Evolutionary conservation across 306 rosid species (phyloP).

Genomic region (Hylodesmum podocarpum): DNA sequence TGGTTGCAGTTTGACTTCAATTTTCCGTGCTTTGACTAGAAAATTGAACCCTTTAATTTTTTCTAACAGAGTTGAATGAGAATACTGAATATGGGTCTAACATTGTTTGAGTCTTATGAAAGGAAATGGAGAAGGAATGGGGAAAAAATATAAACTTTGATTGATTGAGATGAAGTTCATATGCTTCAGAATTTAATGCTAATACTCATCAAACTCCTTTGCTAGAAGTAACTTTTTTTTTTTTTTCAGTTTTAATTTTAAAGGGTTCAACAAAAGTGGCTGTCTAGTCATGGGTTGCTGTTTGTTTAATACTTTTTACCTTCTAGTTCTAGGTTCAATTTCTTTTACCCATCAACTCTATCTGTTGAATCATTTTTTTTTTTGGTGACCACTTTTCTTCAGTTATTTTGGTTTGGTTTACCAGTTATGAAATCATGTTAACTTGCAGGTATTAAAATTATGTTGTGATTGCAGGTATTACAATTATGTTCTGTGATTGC

Average conservation of each 20-base stretch:
- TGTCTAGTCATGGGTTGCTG: not conserved
- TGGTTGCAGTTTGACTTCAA: slow-evolving; percentile 7
- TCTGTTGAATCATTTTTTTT: not conserved
- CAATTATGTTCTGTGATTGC: not conserved
- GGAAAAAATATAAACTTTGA: not conserved
- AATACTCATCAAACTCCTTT: not conserved
- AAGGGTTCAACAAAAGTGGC: not conserved
- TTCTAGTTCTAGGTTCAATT: not conserved
- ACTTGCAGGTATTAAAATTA: not conserved
- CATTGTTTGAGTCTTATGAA: not conserved
- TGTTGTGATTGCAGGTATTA: not conserved
- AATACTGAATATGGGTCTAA: not conserved
- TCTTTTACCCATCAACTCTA: not conserved
- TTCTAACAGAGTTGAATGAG: not conserved
- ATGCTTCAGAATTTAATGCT: not conserved
- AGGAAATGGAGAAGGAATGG: not conserved
- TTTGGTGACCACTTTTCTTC: not conserved
- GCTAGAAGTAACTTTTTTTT: not conserved
- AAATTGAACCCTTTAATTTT: not conserved
- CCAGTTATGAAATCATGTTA: not conserved
- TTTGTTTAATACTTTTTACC: not conserved
- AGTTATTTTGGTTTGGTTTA: not conserved
- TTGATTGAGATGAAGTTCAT: not conserved
- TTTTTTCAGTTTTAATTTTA: not conserved
- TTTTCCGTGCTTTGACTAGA: slow-evolving; percentile 24